A percentile compares a stretch with the other conserved stretches of the same genome.
Conservation (phyloP, 2,329 filamentous ascomycete genomes). For the Epicoccum nigrum region DNA sequence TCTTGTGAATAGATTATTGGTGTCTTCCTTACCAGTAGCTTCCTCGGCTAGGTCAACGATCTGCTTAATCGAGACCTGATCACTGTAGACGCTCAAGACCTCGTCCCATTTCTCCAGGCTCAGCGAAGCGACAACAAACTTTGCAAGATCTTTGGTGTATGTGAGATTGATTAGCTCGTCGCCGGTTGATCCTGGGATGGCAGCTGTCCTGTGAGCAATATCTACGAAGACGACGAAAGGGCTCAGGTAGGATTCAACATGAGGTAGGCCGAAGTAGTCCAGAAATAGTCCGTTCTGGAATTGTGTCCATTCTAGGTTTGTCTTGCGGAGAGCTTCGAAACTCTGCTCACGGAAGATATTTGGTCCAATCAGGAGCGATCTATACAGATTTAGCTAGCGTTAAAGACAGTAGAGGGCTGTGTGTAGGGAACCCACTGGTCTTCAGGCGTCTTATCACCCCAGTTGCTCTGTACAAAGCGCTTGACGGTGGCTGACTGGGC, state of each 20-base stretch:
- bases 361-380: constrained; percentile 11
- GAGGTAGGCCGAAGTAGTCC: constrained; percentile 41
- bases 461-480: constrained; percentile 25
- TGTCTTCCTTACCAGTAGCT: constrained; percentile 21
- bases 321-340: constrained; percentile 22
- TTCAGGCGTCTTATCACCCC: constrained; percentile 21
- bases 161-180: constrained; percentile 22
- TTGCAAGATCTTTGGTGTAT: constrained; percentile 26
- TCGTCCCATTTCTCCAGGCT: constrained; percentile 44
- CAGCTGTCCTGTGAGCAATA: constrained; percentile 21
- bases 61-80: constrained; percentile 54
- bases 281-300: constrained; percentile 38
- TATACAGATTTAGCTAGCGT: background rate
- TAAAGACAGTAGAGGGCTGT: background rate
- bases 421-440: constrained; percentile 11
- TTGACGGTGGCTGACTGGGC: constrained; percentile 15
- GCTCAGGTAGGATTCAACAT: constrained; percentile 24
- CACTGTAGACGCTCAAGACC: constrained; percentile 37
- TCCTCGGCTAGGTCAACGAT: constrained; percentile 52
- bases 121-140: constrained; percentile 22
- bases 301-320: constrained; percentile 34
- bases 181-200: constrained; percentile 25
- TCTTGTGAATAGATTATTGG: too few species aligned
- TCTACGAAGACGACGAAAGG: constrained; percentile 23
- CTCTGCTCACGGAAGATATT: constrained; percentile 15